Evolutionary conservation across 1,284 basidiomycete genomes (phyloP).

Genomic region (Rhodotorula sp.): DNA sequence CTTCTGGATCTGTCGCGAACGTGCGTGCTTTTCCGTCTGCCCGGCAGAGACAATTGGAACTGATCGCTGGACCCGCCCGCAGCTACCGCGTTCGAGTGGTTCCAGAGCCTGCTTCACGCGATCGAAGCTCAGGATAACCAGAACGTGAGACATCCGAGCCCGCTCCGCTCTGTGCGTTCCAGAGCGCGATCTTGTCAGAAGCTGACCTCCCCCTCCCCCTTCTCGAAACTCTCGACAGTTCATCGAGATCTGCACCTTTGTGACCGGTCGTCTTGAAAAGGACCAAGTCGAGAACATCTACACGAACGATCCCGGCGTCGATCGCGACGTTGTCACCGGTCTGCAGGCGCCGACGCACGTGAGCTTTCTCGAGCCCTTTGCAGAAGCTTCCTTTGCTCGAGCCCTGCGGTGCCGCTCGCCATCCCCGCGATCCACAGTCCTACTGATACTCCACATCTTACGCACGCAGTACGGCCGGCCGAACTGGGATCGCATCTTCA

Average conservation of each 20-base stretch:
- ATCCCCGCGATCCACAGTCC: too few relatives aligned
- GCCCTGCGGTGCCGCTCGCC: too few relatives aligned
- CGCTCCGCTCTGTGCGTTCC: not conserved
- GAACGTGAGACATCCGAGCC: conserved; percentile 49
- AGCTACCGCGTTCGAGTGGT: conserved; percentile 70
- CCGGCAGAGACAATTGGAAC: too few relatives aligned
- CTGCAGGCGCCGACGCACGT: conserved; percentile 79
- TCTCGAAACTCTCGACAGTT: conserved; percentile 1
- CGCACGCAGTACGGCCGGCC: conserved; percentile 66
- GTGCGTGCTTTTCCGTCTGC: conserved; percentile 7
- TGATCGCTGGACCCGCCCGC: not conserved
- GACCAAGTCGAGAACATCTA: conserved; percentile 87
- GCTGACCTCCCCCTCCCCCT: not conserved
- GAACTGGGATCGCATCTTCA: conserved; percentile 85
- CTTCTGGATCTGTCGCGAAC: conserved; percentile 47
- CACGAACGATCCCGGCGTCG: conserved; percentile 67
- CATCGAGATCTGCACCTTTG: conserved; percentile 73
- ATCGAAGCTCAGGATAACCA: conserved; percentile 84
- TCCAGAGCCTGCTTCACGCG: conserved; percentile 84
- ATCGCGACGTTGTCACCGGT: conserved; percentile 79
- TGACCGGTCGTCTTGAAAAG: conserved; percentile 80
- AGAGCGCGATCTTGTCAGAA: too few relatives aligned
- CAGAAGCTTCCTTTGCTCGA: too few relatives aligned
- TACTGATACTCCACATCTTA: too few relatives aligned
- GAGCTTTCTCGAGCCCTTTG: not conserved